Evolutionary conservation across 257 asterid genomes (phyloP).

Genomic region (Misopates orontium): DNA sequence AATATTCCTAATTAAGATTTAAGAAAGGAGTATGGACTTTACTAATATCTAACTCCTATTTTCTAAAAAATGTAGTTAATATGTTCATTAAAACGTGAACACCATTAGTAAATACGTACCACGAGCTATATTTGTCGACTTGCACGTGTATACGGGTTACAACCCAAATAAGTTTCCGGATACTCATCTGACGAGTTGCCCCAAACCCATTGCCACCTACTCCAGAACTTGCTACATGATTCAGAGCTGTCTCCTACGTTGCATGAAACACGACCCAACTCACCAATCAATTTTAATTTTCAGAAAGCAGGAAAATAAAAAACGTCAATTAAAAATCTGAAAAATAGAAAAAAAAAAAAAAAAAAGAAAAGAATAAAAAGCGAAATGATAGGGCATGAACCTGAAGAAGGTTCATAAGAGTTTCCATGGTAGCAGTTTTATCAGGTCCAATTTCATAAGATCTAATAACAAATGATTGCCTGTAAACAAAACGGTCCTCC

Average conservation of each 20-base stretch:
- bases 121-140: slow-evolving; percentile 68
- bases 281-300: no score
- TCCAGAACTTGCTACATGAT: slow-evolving; percentile 77
- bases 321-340: neutral
- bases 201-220: slow-evolving; percentile 82
- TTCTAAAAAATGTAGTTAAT: no score
- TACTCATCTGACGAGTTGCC: slow-evolving; percentile 83
- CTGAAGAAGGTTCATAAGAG: slow-evolving; percentile 91
- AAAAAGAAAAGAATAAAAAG: neutral
- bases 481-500: slow-evolving; percentile 55
- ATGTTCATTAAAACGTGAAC: no score
- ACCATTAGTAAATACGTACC: no score
- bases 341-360: neutral
- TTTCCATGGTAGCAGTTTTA: slow-evolving; percentile 88
- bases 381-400: slow-evolving; percentile 20
- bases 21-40: no score
- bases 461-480: slow-evolving; percentile 76
- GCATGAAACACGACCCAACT: neutral
- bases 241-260: slow-evolving; percentile 84
- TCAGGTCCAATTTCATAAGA: slow-evolving; percentile 97
- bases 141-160: slow-evolving; percentile 73
- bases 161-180: slow-evolving; percentile 80
- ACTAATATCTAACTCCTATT: no score
- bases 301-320: neutral
- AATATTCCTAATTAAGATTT: no score